These are phyloP conservation scores for Hydrangea macrophylla DNA, from an alignment of 148 eudicot species.

Conservation along the genomic window DNA sequence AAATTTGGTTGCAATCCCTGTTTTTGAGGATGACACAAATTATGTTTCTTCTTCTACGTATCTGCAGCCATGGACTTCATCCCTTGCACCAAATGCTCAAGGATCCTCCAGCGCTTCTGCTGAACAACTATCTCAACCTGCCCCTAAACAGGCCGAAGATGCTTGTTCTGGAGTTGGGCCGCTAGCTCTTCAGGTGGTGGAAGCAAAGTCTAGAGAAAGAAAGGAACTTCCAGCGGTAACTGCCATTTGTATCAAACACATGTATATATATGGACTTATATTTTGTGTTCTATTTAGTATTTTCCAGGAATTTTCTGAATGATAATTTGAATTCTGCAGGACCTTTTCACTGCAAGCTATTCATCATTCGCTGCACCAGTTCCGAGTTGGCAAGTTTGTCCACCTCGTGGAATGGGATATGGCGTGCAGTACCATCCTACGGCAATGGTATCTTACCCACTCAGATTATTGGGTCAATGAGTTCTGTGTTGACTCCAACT, in stretches of 20 bases:
- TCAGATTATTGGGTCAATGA: slow-evolving; percentile 2
- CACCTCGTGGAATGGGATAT: slow-evolving; percentile 48
- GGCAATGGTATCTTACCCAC: slow-evolving; percentile 36
- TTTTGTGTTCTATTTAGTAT: background rate
- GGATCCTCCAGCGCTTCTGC: slow-evolving; percentile 18
- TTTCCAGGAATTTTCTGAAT: background rate
- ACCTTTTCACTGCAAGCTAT: slow-evolving; percentile 51
- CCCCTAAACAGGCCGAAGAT: slow-evolving; percentile 19
- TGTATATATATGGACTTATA: too few species aligned
- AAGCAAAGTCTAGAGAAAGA: slow-evolving; percentile 37
- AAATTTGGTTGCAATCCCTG: slow-evolving; percentile 5
- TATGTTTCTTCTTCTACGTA: slow-evolving; percentile 8
- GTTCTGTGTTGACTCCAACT: background rate
- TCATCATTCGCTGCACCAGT: slow-evolving; percentile 29
- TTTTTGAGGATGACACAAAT: background rate
- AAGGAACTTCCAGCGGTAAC: slow-evolving; percentile 65
- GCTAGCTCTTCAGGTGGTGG: slow-evolving; percentile 13
- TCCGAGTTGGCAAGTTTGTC: slow-evolving; percentile 45
- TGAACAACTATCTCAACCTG: slow-evolving; percentile 28
- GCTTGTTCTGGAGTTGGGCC: slow-evolving; percentile 14
- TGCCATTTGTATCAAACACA: background rate
- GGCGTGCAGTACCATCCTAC: slow-evolving; percentile 48
- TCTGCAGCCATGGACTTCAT: slow-evolving; percentile 27
- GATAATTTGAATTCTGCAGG: slow-evolving; percentile 35
- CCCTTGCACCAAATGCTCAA: slow-evolving; percentile 21